phyloP scores from a whole-genome alignment of 257 asterid species.

The Jacaranda copaia region DNA sequence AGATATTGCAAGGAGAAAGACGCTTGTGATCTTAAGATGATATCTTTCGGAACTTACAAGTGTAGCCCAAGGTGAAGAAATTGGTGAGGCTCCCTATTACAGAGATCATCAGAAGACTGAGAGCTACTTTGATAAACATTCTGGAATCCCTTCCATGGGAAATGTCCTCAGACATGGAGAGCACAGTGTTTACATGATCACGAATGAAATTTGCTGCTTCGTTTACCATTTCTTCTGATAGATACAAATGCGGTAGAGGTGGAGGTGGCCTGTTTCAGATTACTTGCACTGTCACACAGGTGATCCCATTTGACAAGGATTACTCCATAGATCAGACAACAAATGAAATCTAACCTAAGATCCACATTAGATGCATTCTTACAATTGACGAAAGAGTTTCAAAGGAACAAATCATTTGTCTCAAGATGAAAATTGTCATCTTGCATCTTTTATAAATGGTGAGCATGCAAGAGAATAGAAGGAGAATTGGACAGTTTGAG shows the following conservation, averaged over 20 bases:
- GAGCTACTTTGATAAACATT: slow-evolving; percentile 61
- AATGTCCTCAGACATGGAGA: slow-evolving; percentile 64
- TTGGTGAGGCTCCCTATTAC: slow-evolving; percentile 60
- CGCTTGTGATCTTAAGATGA: background rate
- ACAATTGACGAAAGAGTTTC: background rate
- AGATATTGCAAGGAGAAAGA: background rate
- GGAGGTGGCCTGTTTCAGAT: slow-evolving; percentile 80
- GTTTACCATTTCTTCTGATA: slow-evolving; percentile 70
- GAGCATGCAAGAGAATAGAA: background rate
- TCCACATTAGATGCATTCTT: background rate
- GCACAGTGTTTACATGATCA: slow-evolving; percentile 54
- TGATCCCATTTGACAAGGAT: background rate
- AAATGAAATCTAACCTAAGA: too few species aligned
- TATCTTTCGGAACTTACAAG: slow-evolving; percentile 50
- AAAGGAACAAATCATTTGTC: background rate
- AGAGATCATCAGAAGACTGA: slow-evolving; percentile 51
- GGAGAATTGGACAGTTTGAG: background rate
- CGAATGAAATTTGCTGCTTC: slow-evolving; percentile 58
- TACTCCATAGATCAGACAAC: too few species aligned
- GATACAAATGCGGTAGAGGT: slow-evolving; percentile 74
- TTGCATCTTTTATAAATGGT: background rate
- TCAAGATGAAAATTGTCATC: background rate
- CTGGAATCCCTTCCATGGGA: slow-evolving; percentile 74
- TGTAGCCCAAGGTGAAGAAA: slow-evolving; percentile 65
- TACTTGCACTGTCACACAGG: background rate